Evolutionary conservation across 768 basidiomycete genomes (phyloP).

Genomic region (Auricularia heimuer): DNA sequence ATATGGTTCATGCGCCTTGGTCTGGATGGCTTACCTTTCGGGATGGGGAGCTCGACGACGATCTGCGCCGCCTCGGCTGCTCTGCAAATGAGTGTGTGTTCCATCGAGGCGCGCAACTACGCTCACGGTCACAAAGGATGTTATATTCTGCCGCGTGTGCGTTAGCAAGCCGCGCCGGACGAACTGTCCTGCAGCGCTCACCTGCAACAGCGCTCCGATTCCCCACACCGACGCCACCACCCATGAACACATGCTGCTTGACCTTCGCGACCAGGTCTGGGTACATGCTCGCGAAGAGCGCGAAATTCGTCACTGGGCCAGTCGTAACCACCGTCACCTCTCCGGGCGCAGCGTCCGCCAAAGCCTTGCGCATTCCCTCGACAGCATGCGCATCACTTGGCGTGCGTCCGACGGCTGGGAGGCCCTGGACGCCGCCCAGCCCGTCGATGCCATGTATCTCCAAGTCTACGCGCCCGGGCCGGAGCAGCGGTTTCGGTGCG

Average conservation of each 20-base stretch:
- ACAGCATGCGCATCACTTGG: constrained; percentile 48
- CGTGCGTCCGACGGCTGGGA: constrained; percentile 40
- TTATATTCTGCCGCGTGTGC: constrained; percentile 50
- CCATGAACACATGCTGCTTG: constrained; percentile 79
- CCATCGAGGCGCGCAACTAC: background rate
- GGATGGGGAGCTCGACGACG: constrained; percentile 60
- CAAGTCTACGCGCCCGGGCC: constrained; percentile 50
- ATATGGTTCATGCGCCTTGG: background rate
- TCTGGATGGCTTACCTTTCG: constrained; percentile 23
- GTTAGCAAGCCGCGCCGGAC: background rate
- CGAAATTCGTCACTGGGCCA: constrained; percentile 81
- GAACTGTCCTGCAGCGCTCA: constrained; percentile 15
- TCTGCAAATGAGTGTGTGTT: background rate
- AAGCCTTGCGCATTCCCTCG: constrained; percentile 53
- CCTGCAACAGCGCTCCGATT: constrained; percentile 72
- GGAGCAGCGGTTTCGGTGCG: constrained; percentile 57
- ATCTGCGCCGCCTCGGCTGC: constrained; percentile 77
- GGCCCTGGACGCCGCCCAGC: constrained; percentile 73
- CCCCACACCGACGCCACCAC: constrained; percentile 78
- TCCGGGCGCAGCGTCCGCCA: constrained; percentile 41
- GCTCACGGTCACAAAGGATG: constrained; percentile 71
- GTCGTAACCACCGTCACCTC: constrained; percentile 64
- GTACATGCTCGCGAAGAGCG: constrained; percentile 45
- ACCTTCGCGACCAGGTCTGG: constrained; percentile 45
- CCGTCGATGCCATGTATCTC: constrained; percentile 80